These are phyloP conservation scores for Knufia petricola DNA, from an alignment of 2,329 filamentous ascomycete genomes.

Conservation along the genomic window DNA sequence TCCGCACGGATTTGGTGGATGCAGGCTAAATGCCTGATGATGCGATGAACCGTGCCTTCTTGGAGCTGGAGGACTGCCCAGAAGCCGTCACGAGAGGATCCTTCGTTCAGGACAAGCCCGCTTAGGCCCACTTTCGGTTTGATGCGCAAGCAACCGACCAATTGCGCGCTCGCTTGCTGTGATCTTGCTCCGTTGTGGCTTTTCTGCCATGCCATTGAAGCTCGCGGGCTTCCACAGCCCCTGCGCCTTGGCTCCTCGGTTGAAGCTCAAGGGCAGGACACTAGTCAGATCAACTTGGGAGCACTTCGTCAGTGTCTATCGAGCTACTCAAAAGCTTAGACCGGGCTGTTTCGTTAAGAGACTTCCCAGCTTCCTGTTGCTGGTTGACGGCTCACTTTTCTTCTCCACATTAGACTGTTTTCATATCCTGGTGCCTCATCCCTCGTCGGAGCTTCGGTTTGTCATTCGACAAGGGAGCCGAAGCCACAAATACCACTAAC, in stretches of 20 bases:
- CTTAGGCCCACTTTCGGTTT: not conserved
- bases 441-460: not conserved
- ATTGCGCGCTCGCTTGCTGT: conserved; percentile 2
- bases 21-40: conserved; percentile 5
- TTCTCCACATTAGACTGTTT: not conserved
- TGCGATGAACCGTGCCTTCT: conserved; percentile 7
- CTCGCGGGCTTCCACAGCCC: not conserved
- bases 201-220: not conserved
- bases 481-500: conserved; percentile 5
- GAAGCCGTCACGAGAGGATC: not conserved
- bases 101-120: not conserved
- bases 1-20: conserved; percentile 3
- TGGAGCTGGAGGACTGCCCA: not conserved
- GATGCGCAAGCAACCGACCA: not conserved
- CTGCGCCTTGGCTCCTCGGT: not conserved
- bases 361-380: conserved; percentile 3
- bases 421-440: not conserved
- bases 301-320: not conserved
- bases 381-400: not conserved
- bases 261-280: not conserved
- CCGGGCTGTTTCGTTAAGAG: not conserved
- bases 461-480: conserved; percentile 1
- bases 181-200: not conserved
- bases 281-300: conserved; percentile 5
- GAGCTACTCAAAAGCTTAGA: conserved; percentile 3